Evolutionary conservation across 495 filamentous ascomycete genomes (phyloP).

Genomic region (Thozetella sp.): DNA sequence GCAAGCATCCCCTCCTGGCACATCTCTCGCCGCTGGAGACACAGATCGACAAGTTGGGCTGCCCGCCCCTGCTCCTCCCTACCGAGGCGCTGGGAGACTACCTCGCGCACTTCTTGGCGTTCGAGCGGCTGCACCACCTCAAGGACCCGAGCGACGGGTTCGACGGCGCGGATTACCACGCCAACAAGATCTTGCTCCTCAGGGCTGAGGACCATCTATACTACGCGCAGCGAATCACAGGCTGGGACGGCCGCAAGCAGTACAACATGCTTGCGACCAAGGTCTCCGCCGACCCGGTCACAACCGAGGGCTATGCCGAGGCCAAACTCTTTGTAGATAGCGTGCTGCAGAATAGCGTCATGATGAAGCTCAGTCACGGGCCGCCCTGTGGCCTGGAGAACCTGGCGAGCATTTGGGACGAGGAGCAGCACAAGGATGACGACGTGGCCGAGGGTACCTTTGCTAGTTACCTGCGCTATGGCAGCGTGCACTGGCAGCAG

Average conservation of each 20-base stretch:
- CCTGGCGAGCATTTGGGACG: slow-evolving; percentile 31
- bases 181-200: slow-evolving; percentile 21
- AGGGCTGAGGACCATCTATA: slow-evolving; percentile 19
- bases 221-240: slow-evolving; percentile 19
- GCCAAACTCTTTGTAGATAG: slow-evolving; percentile 25
- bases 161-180: slow-evolving; percentile 26
- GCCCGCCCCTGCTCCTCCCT: slow-evolving; percentile 15
- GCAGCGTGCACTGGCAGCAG: not conserved
- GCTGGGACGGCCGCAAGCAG: slow-evolving; percentile 22
- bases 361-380: slow-evolving; percentile 29
- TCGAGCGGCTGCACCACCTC: slow-evolving; percentile 26
- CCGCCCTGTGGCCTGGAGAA: slow-evolving; percentile 19
- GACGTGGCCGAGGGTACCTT: slow-evolving; percentile 33
- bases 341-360: slow-evolving; percentile 23
- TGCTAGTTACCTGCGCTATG: slow-evolving; percentile 27
- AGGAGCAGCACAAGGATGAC: slow-evolving; percentile 23
- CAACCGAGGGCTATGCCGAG: slow-evolving; percentile 17
- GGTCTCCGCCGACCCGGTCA: slow-evolving; percentile 12
- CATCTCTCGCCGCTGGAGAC: slow-evolving; percentile 26
- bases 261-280: slow-evolving; percentile 20
- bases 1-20: slow-evolving; percentile 30
- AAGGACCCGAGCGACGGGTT: slow-evolving; percentile 28
- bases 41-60: slow-evolving; percentile 18
- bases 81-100: slow-evolving; percentile 29
- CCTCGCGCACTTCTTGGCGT: slow-evolving; percentile 22